A percentile compares a stretch with the other conserved stretches of the same genome.
These are phyloP conservation scores for Xylaria cubensis DNA, from an alignment of 495 filamentous ascomycete genomes.

Conservation along the genomic window DNA sequence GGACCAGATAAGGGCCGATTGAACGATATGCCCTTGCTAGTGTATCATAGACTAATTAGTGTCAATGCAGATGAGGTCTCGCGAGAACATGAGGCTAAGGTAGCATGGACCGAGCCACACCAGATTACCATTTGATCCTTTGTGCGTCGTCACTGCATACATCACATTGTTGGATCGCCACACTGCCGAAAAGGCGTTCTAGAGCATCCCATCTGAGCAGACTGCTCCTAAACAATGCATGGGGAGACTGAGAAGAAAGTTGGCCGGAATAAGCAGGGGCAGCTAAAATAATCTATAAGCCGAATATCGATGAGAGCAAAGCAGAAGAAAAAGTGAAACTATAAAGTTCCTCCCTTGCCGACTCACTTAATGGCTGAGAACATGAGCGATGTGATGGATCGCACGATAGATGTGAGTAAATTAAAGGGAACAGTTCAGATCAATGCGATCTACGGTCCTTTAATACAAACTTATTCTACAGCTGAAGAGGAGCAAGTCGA, in stretches of 20 bases:
- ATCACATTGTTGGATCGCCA: not conserved
- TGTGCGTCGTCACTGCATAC: not conserved
- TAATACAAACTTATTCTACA: not conserved
- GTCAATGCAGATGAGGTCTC: not conserved
- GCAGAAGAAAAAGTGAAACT: not conserved
- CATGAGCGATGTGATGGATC: not conserved
- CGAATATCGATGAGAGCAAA: not conserved
- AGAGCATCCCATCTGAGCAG: not conserved
- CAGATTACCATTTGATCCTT: not conserved
- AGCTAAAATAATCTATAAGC: not conserved
- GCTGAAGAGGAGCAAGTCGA: too few species aligned
- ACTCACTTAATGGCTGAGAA: not conserved
- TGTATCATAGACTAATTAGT: not conserved
- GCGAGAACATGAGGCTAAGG: not conserved
- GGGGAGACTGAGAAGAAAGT: not conserved
- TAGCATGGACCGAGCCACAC: not conserved
- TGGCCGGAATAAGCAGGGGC: not conserved
- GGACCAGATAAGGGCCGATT: slow-evolving; percentile 15
- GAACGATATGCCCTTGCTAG: slow-evolving; percentile 5
- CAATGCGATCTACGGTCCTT: not conserved
- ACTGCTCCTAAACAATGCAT: not conserved
- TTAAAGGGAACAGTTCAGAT: not conserved
- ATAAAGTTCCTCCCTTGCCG: not conserved
- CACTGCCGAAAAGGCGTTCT: not conserved
- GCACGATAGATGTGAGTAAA: not conserved